A percentile compares a stretch with the other conserved stretches of the same genome.
Evolutionary conservation across 78 protist species (phyloP).

Genomic region (Dictyostelium brefeldianum): DNA sequence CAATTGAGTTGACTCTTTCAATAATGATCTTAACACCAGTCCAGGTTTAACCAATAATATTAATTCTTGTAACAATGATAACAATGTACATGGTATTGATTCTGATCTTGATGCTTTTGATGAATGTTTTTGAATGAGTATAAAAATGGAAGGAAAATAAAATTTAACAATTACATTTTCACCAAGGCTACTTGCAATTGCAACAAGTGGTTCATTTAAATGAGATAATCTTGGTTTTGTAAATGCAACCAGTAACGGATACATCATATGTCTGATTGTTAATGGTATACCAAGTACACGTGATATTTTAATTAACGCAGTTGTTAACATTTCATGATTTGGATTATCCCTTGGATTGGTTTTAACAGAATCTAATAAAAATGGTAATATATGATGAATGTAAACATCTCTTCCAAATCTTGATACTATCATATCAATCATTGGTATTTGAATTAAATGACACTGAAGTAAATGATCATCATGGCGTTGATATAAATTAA

Average conservation of each 20-base stretch:
- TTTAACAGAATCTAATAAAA: constrained; percentile 35
- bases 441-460: constrained; percentile 66
- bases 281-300: constrained; percentile 58
- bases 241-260: constrained; percentile 59
- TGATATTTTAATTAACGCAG: constrained; percentile 39
- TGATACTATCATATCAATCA: constrained; percentile 73
- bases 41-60: constrained; percentile 71
- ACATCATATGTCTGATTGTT: constrained; percentile 76
- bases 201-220: constrained; percentile 53
- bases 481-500: constrained; percentile 44
- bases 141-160: constrained; percentile 69
- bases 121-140: constrained; percentile 63
- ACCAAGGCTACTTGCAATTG: constrained; percentile 59
- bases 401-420: constrained; percentile 70
- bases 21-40: constrained; percentile 37
- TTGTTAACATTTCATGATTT: constrained; percentile 62
- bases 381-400: constrained; percentile 69
- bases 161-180: constrained; percentile 59
- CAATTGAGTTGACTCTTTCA: constrained; percentile 47
- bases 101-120: constrained; percentile 73
- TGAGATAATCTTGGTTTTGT: constrained; percentile 71
- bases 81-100: constrained; percentile 69
- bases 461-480: constrained; percentile 76
- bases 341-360: constrained; percentile 77
- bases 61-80: constrained; percentile 59